Conservation (phyloP, 345 rosid species). For the Linum trigynum region DNA sequence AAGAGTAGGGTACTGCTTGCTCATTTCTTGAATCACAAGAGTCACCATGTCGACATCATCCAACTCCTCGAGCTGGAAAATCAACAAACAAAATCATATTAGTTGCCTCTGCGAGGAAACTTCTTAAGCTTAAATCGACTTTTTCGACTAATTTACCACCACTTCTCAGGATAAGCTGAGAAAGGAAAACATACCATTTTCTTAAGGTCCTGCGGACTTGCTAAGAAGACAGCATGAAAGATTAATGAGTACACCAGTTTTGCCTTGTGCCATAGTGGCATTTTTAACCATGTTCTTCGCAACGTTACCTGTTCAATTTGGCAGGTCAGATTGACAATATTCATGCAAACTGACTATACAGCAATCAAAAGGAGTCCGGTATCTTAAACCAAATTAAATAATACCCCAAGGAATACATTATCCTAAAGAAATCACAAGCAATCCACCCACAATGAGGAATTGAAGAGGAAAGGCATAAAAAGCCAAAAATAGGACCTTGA, state of each 20-base stretch:
- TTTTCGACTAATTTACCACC: conserved; percentile 7
- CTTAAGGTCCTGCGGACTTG: conserved; percentile 61
- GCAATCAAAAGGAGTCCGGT: too few species aligned
- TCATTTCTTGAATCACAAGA: conserved; percentile 94
- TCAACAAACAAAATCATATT: neutral
- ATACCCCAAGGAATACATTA: too few species aligned
- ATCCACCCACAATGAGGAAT: too few species aligned
- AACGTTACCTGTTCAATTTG: conserved; percentile 49
- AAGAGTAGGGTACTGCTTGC: conserved; percentile 87
- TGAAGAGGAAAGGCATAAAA: neutral
- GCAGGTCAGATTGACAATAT: too few species aligned
- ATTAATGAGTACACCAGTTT: conserved; percentile 55
- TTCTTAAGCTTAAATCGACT: too few species aligned
- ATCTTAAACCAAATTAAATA: too few species aligned
- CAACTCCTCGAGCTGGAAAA: conserved; percentile 76
- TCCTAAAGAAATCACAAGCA: too few species aligned
- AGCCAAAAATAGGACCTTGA: neutral
- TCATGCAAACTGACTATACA: too few species aligned
- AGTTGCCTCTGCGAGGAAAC: too few species aligned
- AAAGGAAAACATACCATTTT: conserved; percentile 50
- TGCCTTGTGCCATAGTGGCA: conserved; percentile 85
- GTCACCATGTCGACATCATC: conserved; percentile 89
- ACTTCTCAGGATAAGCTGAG: conserved; percentile 4
- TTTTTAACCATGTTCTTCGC: conserved; percentile 73
- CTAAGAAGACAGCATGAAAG: conserved; percentile 74